These are phyloP conservation scores for Xenoacremonium recifei DNA, from an alignment of 2,329 filamentous ascomycete genomes.

Conservation along the genomic window DNA sequence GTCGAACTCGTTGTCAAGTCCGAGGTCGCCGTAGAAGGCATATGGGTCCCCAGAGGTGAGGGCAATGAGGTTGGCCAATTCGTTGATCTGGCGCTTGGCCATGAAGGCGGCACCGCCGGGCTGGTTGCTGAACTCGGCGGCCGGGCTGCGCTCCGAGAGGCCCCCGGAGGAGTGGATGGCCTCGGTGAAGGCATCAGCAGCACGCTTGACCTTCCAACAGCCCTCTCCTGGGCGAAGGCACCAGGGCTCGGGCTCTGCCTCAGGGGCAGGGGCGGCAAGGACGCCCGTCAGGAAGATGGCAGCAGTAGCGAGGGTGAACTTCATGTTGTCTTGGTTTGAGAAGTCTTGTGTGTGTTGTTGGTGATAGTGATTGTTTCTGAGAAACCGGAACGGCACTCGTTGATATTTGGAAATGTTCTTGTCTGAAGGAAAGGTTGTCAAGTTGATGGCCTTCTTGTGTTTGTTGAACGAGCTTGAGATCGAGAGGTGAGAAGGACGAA, in stretches of 20 bases:
- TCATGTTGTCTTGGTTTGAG: constrained; percentile 20
- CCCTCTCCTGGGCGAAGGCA: constrained; percentile 38
- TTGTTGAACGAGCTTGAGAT: constrained; percentile 23
- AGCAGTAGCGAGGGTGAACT: constrained; percentile 26
- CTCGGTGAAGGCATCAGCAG: constrained; percentile 35
- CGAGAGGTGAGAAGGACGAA: constrained; percentile 5
- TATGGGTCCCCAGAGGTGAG: constrained; percentile 27
- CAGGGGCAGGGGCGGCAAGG: constrained; percentile 10
- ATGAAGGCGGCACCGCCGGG: constrained; percentile 35
- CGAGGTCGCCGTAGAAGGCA: constrained; percentile 32
- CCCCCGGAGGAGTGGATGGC: constrained; percentile 24
- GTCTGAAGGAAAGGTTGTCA: constrained; percentile 14
- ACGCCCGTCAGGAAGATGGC: constrained; percentile 18
- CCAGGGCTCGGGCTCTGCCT: constrained; percentile 22
- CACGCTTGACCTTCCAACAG: constrained; percentile 43
- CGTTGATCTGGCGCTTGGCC: constrained; percentile 37
- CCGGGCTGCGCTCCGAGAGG: constrained; percentile 24
- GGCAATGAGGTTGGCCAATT: constrained; percentile 37
- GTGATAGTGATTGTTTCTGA: constrained; percentile 1
- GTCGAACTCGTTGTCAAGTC: constrained; percentile 24
- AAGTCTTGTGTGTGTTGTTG: constrained; percentile 1
- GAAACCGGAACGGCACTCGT: constrained; percentile 15
- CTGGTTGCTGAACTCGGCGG: constrained; percentile 30
- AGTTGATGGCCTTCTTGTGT: constrained; percentile 18
- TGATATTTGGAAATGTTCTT: constrained; percentile 13